phyloP scores from a whole-genome alignment of 2,329 filamentous ascomycete species.

The Epichloe sylvatica region DNA sequence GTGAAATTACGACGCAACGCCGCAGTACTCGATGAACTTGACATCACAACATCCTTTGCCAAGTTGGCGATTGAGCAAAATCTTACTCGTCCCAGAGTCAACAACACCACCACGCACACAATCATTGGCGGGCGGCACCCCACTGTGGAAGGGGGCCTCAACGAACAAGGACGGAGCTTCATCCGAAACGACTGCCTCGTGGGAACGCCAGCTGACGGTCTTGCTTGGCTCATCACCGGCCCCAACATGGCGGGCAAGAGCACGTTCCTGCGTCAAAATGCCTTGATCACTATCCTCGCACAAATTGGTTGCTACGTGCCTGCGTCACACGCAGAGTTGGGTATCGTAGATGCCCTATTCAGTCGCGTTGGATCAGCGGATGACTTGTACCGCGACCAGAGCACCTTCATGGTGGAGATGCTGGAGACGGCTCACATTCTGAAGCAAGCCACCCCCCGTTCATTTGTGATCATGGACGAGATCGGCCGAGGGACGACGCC shows the following conservation, averaged over 20 bases:
- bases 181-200: slow-evolving; percentile 76
- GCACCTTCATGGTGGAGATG: slow-evolving; percentile 99
- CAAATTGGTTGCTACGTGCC: slow-evolving; percentile 90
- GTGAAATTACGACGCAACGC: slow-evolving; percentile 82
- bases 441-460: slow-evolving; percentile 65
- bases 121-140: slow-evolving; percentile 82
- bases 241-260: slow-evolving; percentile 99
- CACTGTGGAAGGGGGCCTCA: slow-evolving; percentile 74
- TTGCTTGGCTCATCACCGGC: slow-evolving; percentile 55
- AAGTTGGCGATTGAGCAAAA: slow-evolving; percentile 59
- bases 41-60: slow-evolving; percentile 79
- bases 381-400: slow-evolving; percentile 86
- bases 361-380: slow-evolving; percentile 88
- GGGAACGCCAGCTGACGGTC: slow-evolving; percentile 49
- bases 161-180: slow-evolving; percentile 67
- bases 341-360: slow-evolving; percentile 91
- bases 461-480: slow-evolving; percentile 97
- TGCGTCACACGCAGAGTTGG: slow-evolving; percentile 70
- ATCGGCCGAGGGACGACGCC: slow-evolving; percentile 89
- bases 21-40: slow-evolving; percentile 81
- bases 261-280: slow-evolving; percentile 91
- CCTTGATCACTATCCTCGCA: slow-evolving; percentile 82
- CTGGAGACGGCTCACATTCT: slow-evolving; percentile 87
- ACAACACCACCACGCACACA: slow-evolving; percentile 49
- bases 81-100: slow-evolving; percentile 61